These are phyloP conservation scores for Pulveroboletus ravenelii DNA, from an alignment of 768 basidiomycete species.

Conservation along the genomic window DNA sequence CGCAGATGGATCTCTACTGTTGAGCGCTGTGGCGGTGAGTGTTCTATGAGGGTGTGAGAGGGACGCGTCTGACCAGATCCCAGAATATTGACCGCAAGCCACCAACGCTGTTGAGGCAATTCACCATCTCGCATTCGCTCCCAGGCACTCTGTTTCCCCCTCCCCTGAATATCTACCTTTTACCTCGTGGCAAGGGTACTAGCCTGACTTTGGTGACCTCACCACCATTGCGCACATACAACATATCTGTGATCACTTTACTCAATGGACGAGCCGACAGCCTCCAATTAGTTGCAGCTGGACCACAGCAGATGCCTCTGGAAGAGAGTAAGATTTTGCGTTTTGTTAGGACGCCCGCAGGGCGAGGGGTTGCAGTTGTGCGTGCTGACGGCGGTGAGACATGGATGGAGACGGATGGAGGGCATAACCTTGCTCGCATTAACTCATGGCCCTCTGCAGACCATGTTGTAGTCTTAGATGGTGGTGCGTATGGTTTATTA, in stretches of 20 bases:
- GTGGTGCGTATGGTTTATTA: conserved; percentile 40
- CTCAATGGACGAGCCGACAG: conserved; percentile 57
- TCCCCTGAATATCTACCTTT: conserved; percentile 49
- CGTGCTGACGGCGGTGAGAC: conserved; percentile 58
- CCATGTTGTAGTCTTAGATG: conserved; percentile 64
- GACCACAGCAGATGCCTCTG: conserved; percentile 35
- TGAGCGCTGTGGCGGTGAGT: conserved; percentile 70
- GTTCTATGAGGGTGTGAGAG: background rate
- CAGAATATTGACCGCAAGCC: conserved; percentile 89
- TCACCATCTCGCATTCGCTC: conserved; percentile 63
- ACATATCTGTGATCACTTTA: conserved; percentile 55
- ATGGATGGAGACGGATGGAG: conserved; percentile 51
- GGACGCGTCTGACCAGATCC: conserved; percentile 4
- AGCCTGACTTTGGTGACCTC: conserved; percentile 59
- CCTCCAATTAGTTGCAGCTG: conserved; percentile 40
- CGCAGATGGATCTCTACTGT: conserved; percentile 65
- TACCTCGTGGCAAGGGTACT: conserved; percentile 43
- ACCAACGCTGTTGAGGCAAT: conserved; percentile 74
- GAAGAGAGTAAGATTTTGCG: conserved; percentile 53
- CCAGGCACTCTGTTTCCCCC: conserved; percentile 44
- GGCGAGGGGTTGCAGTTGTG: conserved; percentile 65
- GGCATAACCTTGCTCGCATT: conserved; percentile 44
- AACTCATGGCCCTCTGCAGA: conserved; percentile 55
- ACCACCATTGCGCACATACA: conserved; percentile 59
- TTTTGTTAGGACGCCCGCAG: conserved; percentile 77